These are phyloP conservation scores for Phytophthora pistaciae DNA, from an alignment of 352 stramenopile species.

Conservation along the genomic window DNA sequence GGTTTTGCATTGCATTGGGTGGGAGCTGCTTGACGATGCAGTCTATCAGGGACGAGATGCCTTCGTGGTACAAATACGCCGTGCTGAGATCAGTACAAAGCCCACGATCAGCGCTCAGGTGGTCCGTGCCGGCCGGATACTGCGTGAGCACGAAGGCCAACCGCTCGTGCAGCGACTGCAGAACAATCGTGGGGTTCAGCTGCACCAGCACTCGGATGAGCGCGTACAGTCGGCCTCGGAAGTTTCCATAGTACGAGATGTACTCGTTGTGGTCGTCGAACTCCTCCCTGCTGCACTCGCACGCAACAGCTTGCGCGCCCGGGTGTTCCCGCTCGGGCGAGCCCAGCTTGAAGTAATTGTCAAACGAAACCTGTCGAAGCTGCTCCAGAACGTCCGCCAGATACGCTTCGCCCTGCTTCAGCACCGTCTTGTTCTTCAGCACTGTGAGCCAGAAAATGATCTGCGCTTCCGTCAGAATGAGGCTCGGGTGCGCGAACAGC, in stretches of 20 bases:
- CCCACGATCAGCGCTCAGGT: constrained; percentile 51
- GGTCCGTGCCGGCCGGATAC: constrained; percentile 56
- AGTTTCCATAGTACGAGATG: constrained; percentile 80
- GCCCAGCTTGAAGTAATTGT: constrained; percentile 85
- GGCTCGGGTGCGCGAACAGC: constrained; percentile 74
- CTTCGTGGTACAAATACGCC: constrained; percentile 82
- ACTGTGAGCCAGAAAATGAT: constrained; percentile 79
- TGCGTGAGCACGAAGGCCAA: constrained; percentile 62
- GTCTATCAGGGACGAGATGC: constrained; percentile 72
- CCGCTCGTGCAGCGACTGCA: constrained; percentile 72
- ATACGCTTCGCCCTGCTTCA: constrained; percentile 54
- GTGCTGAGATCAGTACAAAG: constrained; percentile 74
- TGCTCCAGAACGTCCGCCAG: constrained; percentile 49
- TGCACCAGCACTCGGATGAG: constrained; percentile 76
- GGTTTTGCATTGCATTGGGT: constrained; percentile 43
- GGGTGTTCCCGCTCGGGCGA: constrained; percentile 66
- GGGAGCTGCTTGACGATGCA: constrained; percentile 84
- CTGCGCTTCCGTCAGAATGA: constrained; percentile 76
- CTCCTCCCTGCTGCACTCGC: constrained; percentile 59
- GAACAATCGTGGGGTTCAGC: constrained; percentile 50
- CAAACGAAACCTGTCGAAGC: constrained; percentile 69
- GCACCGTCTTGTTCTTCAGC: constrained; percentile 73
- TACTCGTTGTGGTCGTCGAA: constrained; percentile 85
- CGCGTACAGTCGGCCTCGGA: constrained; percentile 79
- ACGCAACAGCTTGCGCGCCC: constrained; percentile 39